Evolutionary conservation across 2,329 filamentous ascomycete species (phyloP).

Genomic region (Alternaria sp.): DNA sequence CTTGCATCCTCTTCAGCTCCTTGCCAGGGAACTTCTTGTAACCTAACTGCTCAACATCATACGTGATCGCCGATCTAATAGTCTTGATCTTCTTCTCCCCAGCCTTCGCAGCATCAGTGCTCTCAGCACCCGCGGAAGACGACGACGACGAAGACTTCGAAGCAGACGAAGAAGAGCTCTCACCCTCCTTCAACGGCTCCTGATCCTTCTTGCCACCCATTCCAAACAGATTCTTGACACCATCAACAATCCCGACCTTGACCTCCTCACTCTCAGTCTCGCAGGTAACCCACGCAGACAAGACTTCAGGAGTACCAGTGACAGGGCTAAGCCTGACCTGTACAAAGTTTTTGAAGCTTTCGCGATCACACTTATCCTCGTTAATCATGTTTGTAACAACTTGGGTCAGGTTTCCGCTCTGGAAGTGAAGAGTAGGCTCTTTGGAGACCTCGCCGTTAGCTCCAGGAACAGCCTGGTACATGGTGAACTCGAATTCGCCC

Average conservation of each 20-base stretch:
- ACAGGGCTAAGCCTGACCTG: conserved; percentile 74
- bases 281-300: conserved; percentile 81
- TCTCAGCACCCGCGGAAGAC: conserved; percentile 57
- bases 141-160: conserved; percentile 57
- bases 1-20: conserved; percentile 67
- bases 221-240: conserved; percentile 94
- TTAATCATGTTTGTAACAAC: conserved; percentile 81
- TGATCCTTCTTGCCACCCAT: conserved; percentile 93
- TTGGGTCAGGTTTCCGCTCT: conserved; percentile 85
- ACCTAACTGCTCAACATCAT: conserved; percentile 56
- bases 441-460: conserved; percentile 60
- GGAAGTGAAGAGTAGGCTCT: conserved; percentile 69
- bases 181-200: conserved; percentile 67
- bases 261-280: conserved; percentile 75
- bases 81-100: conserved; percentile 60
- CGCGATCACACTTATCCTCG: conserved; percentile 77
- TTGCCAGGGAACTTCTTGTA: conserved; percentile 67
- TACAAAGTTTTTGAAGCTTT: conserved; percentile 82
- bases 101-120: conserved; percentile 60
- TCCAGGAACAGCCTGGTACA: conserved; percentile 75
- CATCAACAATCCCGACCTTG: conserved; percentile 86
- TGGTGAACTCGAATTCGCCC: conserved; percentile 79
- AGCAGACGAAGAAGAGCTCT: conserved; percentile 51
- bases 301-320: conserved; percentile 81
- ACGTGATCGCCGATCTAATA: conserved; percentile 62